phyloP scores from a whole-genome alignment of 371 early-diverging fungal genomes.

The Lichtheimia ornata region DNA sequence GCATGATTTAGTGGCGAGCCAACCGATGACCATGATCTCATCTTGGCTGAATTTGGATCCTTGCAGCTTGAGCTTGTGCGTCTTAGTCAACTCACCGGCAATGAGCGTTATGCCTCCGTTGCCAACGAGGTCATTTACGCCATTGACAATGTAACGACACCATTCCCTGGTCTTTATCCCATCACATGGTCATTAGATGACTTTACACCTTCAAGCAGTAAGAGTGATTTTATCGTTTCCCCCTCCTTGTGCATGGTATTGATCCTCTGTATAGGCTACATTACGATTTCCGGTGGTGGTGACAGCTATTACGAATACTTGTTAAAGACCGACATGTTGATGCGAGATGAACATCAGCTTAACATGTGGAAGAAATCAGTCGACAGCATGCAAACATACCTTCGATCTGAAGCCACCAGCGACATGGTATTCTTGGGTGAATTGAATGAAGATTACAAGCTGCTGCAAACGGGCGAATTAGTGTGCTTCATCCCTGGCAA shows the following conservation, averaged over 20 bases:
- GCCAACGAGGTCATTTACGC: slow-evolving; percentile 66
- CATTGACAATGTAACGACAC: slow-evolving; percentile 48
- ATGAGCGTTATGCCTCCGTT: slow-evolving; percentile 62
- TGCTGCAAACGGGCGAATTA: slow-evolving; percentile 41
- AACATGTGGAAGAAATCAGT: slow-evolving; percentile 46
- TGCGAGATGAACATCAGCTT: slow-evolving; percentile 45
- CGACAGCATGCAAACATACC: slow-evolving; percentile 44
- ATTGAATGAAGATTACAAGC: slow-evolving; percentile 27
- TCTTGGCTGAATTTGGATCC: slow-evolving; percentile 86
- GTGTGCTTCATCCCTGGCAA: slow-evolving; percentile 52
- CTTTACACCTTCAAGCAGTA: slow-evolving; percentile 50
- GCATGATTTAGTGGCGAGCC: slow-evolving; percentile 7
- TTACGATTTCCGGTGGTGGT: slow-evolving; percentile 65
- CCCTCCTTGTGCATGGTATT: too few relatives aligned
- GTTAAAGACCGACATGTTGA: slow-evolving; percentile 66
- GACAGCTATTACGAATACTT: slow-evolving; percentile 92
- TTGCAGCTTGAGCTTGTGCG: slow-evolving; percentile 87
- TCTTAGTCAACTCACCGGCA: slow-evolving; percentile 75
- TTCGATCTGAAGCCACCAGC: slow-evolving; percentile 38
- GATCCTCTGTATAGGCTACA: slow-evolving; percentile 16
- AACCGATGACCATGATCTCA: slow-evolving; percentile 35
- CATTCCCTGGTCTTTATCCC: slow-evolving; percentile 76
- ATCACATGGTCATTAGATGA: slow-evolving; percentile 45
- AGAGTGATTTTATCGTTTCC: neutral
- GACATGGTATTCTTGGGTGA: slow-evolving; percentile 41